These are phyloP conservation scores for Linnemannia zychae DNA, from an alignment of 192 early-diverging fungal species.

Conservation along the genomic window DNA sequence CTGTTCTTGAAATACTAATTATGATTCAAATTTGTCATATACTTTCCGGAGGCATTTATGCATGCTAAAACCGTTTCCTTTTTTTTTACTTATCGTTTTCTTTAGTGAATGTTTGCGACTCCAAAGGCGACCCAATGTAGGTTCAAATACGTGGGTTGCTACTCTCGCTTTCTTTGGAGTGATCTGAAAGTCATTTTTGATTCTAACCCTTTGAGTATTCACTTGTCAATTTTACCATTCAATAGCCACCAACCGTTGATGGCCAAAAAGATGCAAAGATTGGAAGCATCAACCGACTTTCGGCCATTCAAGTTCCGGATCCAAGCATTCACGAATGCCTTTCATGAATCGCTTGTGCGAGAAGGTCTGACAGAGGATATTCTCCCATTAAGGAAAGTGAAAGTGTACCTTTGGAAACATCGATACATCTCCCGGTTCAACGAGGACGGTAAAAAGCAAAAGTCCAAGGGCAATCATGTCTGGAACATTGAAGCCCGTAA, in stretches of 20 bases:
- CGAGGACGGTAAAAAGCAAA: constrained; percentile 84
- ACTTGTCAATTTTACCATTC: neutral
- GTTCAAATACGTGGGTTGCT: constrained; percentile 5
- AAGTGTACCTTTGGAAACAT: constrained; percentile 81
- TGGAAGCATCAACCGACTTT: constrained; percentile 79
- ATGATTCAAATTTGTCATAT: neutral
- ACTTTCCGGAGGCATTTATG: neutral
- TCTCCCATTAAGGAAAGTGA: constrained; percentile 74
- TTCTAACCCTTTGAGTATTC: neutral
- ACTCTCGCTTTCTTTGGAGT: neutral
- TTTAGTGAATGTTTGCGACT: constrained; percentile 74
- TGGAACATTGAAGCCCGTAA: constrained; percentile 88
- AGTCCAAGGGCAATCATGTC: constrained; percentile 84
- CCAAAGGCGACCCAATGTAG: constrained; percentile 79
- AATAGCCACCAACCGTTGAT: constrained; percentile 80
- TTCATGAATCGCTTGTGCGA: constrained; percentile 74
- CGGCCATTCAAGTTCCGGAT: constrained; percentile 85
- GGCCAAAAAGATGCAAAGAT: constrained; percentile 82
- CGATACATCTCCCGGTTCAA: constrained; percentile 84
- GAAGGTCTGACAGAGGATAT: constrained; percentile 75
- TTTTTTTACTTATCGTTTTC: neutral
- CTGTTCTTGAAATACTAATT: neutral
- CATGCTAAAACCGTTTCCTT: neutral
- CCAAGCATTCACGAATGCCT: constrained; percentile 83
- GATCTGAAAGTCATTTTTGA: neutral